phyloP scores from a whole-genome alignment of 2,329 filamentous ascomycete species.

The Magnaporthales sp. region DNA sequence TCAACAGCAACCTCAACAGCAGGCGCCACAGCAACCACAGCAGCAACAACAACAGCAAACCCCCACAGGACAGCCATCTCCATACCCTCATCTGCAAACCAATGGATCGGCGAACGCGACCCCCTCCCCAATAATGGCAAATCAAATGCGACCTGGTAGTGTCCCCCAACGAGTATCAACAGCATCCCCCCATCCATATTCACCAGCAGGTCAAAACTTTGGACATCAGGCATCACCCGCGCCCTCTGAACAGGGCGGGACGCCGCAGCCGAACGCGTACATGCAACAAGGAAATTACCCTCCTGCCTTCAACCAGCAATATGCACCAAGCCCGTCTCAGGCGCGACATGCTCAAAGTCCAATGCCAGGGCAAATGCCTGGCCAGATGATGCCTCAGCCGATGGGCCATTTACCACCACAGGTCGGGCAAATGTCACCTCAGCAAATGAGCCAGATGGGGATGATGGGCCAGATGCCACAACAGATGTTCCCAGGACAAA shows the following conservation, averaged over 20 bases:
- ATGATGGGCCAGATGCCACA: conserved; percentile 13
- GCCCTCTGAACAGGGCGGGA: conserved; percentile 65
- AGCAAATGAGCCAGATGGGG: conserved; percentile 26
- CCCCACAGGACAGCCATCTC: conserved; percentile 57
- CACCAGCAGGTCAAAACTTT: conserved; percentile 65
- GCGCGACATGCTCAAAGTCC: conserved; percentile 45
- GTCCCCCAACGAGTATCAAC: conserved; percentile 79
- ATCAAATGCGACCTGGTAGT: conserved; percentile 62
- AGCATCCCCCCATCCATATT: conserved; percentile 86
- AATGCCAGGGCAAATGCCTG: conserved; percentile 27
- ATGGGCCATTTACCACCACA: conserved; percentile 30
- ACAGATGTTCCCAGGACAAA: conserved; percentile 21
- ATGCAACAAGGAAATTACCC: conserved; percentile 50
- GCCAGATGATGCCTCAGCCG: conserved; percentile 43
- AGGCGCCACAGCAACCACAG: conserved; percentile 52
- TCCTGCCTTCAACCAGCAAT: conserved; percentile 50
- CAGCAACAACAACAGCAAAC: conserved; percentile 39
- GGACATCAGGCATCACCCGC: conserved; percentile 65
- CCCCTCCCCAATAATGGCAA: conserved; percentile 86
- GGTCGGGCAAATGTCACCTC: conserved; percentile 24
- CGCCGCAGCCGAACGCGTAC: conserved; percentile 65
- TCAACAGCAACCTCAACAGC: not conserved
- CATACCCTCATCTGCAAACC: conserved; percentile 75
- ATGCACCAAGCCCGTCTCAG: conserved; percentile 47
- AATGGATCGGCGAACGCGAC: conserved; percentile 77